Evolutionary conservation across 1,139 yeast species (phyloP).

Genomic region (Casaregolazyma lundiana): DNA sequence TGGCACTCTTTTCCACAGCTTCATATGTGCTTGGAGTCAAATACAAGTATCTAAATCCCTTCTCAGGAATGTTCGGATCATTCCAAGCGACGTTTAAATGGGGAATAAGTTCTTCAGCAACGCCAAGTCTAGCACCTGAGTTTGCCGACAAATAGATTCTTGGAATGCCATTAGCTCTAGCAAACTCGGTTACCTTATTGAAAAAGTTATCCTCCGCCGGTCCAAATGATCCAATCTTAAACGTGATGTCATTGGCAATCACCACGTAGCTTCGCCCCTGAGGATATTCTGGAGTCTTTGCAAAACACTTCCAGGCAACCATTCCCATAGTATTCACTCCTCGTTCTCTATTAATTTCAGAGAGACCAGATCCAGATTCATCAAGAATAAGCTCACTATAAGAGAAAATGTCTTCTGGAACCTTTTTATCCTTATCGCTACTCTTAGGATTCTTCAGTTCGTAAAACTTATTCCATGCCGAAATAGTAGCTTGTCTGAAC

Average conservation of each 20-base stretch:
- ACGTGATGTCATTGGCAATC: slow-evolving; percentile 95
- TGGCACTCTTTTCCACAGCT: slow-evolving; percentile 52
- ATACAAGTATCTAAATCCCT: slow-evolving; percentile 88
- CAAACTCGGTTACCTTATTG: slow-evolving; percentile 86
- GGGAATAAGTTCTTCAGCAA: slow-evolving; percentile 93
- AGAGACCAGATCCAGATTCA: slow-evolving; percentile 59
- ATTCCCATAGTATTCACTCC: slow-evolving; percentile 95
- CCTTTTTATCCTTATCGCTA: slow-evolving; percentile 34
- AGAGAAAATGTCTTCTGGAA: slow-evolving; percentile 74
- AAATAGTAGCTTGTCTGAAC: slow-evolving; percentile 85
- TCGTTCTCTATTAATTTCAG: slow-evolving; percentile 91
- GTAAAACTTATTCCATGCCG: slow-evolving; percentile 72
- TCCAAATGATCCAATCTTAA: slow-evolving; percentile 97
- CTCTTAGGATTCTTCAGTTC: slow-evolving; percentile 18
- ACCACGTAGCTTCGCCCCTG: slow-evolving; percentile 89
- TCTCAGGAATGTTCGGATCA: slow-evolving; percentile 63
- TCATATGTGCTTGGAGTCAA: slow-evolving; percentile 65
- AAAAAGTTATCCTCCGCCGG: slow-evolving; percentile 94
- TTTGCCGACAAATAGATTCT: slow-evolving; percentile 93
- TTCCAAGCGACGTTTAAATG: slow-evolving; percentile 91
- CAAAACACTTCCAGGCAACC: slow-evolving; percentile 92
- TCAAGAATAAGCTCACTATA: slow-evolving; percentile 81
- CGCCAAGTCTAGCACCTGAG: slow-evolving; percentile 98
- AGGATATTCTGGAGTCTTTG: slow-evolving; percentile 96
- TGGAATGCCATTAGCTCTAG: slow-evolving; percentile 88